phyloP scores from a whole-genome alignment of 2,329 filamentous ascomycete genomes.

The Graphilbum sp. region DNA sequence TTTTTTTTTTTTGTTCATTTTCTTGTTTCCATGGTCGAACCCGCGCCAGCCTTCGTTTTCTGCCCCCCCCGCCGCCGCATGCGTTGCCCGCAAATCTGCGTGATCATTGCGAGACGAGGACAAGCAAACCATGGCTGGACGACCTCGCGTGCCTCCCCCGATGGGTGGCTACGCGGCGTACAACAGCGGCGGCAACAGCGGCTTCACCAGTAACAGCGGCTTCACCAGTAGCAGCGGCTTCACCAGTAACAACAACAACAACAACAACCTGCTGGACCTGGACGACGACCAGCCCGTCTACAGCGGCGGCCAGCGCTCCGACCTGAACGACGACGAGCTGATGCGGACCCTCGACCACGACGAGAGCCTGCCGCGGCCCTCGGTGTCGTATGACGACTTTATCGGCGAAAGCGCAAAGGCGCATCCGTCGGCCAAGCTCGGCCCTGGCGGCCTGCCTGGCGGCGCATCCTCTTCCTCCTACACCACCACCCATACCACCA shows the following conservation, averaged over 20 bases:
- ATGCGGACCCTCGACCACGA: slow-evolving; percentile 49
- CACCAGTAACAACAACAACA: slow-evolving; percentile 34
- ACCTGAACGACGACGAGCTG: slow-evolving; percentile 55
- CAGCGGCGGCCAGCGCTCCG: slow-evolving; percentile 57
- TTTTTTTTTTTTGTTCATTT: no score
- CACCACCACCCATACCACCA: no score
- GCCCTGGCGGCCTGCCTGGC: slow-evolving; percentile 9
- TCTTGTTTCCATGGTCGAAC: neutral
- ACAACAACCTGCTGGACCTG: slow-evolving; percentile 58
- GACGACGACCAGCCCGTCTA: slow-evolving; percentile 58
- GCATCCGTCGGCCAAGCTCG: slow-evolving; percentile 25
- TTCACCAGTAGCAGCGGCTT: slow-evolving; percentile 33
- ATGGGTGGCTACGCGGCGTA: no score
- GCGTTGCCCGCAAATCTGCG: slow-evolving; percentile 7
- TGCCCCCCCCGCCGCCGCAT: neutral
- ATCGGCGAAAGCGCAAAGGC: slow-evolving; percentile 49
- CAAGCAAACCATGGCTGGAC: no score
- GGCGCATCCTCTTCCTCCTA: no score
- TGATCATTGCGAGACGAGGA: no score
- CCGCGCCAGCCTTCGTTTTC: neutral
- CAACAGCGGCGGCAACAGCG: no score
- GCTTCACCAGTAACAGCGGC: slow-evolving; percentile 29
- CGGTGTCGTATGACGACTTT: slow-evolving; percentile 89
- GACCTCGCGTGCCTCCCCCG: no score
- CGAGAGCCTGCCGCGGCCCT: slow-evolving; percentile 50